Conservation (phyloP, 2,329 filamentous ascomycete genomes). For the Sporothrix schenckii region DNA sequence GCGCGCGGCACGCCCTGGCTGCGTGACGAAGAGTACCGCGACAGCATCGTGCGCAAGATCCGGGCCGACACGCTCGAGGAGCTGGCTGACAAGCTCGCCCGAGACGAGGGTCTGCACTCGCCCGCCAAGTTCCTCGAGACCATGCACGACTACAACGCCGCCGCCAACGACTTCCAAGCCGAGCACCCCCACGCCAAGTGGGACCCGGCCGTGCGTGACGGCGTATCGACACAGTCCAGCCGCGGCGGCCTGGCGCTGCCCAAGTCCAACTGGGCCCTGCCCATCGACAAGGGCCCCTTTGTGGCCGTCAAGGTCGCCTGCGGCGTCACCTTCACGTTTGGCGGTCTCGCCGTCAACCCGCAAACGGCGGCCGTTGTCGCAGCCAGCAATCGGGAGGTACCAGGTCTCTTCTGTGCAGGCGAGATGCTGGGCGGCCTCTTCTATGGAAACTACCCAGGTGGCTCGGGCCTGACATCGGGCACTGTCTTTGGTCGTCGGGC, state of each 20-base stretch:
- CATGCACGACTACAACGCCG: conserved; percentile 60
- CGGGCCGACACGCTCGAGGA: conserved; percentile 56
- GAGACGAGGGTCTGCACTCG: conserved; percentile 52
- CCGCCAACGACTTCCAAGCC: conserved; percentile 51
- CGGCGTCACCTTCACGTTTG: conserved; percentile 71
- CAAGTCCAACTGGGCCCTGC: conserved; percentile 69
- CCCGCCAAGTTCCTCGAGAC: conserved; percentile 54
- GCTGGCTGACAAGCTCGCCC: conserved; percentile 54
- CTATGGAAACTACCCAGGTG: conserved; percentile 65
- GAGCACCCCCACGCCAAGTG: conserved; percentile 53
- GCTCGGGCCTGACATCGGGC: conserved; percentile 63
- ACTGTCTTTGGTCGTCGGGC: conserved; percentile 55
- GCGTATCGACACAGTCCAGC: conserved; percentile 61
- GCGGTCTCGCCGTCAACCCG: conserved; percentile 60
- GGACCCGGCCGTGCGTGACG: conserved; percentile 64
- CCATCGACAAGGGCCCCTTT: conserved; percentile 60
- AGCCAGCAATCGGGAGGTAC: conserved; percentile 51
- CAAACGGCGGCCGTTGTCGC: conserved; percentile 58
- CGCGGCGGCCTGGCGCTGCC: conserved; percentile 49
- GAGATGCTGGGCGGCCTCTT: conserved; percentile 70
- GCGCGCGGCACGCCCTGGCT: conserved; percentile 55
- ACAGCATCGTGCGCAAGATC: conserved; percentile 59
- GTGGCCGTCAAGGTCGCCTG: conserved; percentile 66
- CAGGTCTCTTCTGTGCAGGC: conserved; percentile 62
- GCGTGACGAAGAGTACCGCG: conserved; percentile 63